Evolutionary conservation across 352 stramenopile species (phyloP).

Genomic region (Globisporangium camurandrum): DNA sequence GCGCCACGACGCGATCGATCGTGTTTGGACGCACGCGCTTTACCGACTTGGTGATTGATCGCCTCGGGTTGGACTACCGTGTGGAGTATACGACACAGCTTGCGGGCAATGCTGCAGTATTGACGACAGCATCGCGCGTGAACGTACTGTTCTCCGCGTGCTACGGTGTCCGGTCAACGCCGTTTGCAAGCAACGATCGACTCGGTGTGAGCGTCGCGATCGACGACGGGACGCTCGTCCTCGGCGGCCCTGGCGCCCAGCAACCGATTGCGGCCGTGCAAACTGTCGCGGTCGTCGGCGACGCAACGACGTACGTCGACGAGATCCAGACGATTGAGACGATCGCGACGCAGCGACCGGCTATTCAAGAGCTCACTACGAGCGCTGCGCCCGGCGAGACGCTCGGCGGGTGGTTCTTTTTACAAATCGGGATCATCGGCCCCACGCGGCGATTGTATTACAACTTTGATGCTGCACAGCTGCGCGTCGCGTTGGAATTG

Average conservation of each 20-base stretch:
- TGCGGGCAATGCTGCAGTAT: slow-evolving; percentile 24
- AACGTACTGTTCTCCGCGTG: slow-evolving; percentile 66
- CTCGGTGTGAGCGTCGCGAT: slow-evolving; percentile 67
- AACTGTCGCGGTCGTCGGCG: slow-evolving; percentile 48
- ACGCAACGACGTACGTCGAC: slow-evolving; percentile 42
- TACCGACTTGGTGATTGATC: slow-evolving; percentile 67
- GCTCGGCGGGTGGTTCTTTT: slow-evolving; percentile 64
- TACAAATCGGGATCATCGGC: slow-evolving; percentile 46
- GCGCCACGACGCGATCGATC: slow-evolving; percentile 31
- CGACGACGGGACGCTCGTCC: slow-evolving; percentile 51
- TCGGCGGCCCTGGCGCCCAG: slow-evolving; percentile 54
- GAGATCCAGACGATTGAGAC: slow-evolving; percentile 70
- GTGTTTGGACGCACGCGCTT: slow-evolving; percentile 54
- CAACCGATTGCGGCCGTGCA: slow-evolving; percentile 62
- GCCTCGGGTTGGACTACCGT: slow-evolving; percentile 59
- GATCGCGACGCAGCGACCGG: slow-evolving; percentile 38
- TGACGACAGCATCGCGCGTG: slow-evolving; percentile 49
- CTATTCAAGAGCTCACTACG: slow-evolving; percentile 64
- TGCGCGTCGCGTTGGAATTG: slow-evolving; percentile 62
- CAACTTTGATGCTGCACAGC: slow-evolving; percentile 59
- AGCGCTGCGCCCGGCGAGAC: slow-evolving; percentile 55
- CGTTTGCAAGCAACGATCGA: slow-evolving; percentile 43
- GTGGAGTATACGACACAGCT: slow-evolving; percentile 47
- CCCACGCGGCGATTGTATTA: slow-evolving; percentile 51
- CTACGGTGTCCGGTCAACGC: slow-evolving; percentile 54